Percentiles rank a stretch among this genome's conserved stretches.
These are phyloP conservation scores for Teunomyces kruisii DNA, from an alignment of 805 yeast genomes.

Conservation along the genomic window DNA sequence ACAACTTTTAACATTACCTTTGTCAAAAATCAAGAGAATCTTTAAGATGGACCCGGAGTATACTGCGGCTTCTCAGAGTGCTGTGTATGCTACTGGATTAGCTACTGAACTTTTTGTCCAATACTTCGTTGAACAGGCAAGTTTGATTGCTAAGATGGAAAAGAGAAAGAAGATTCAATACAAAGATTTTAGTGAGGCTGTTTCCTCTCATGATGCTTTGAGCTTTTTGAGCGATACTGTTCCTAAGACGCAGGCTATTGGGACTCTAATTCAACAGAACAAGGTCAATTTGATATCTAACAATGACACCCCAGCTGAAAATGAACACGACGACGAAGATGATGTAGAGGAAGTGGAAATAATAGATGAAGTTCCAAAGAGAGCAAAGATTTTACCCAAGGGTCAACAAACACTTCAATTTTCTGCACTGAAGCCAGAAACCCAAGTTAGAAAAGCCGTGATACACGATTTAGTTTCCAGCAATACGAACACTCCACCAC, in stretches of 20 bases:
- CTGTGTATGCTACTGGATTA: conserved; percentile 73
- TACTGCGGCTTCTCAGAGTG: conserved; percentile 61
- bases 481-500: conserved; percentile 5
- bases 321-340: conserved; percentile 5
- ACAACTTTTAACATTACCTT: conserved; percentile 43
- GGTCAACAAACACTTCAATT: conserved; percentile 44
- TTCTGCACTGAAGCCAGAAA: conserved; percentile 5
- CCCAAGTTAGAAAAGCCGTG: conserved; percentile 28
- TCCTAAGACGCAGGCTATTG: conserved; percentile 58
- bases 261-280: conserved; percentile 46
- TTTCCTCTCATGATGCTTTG: conserved; percentile 56
- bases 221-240: conserved; percentile 65
- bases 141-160: conserved; percentile 59
- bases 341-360: not conserved
- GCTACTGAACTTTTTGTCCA: conserved; percentile 76
- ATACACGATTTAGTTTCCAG: conserved; percentile 34
- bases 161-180: conserved; percentile 70
- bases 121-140: conserved; percentile 69
- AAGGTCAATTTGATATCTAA: conserved; percentile 24
- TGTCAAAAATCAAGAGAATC: conserved; percentile 67
- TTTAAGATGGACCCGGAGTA: conserved; percentile 77
- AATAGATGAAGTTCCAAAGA: conserved; percentile 3
- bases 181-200: conserved; percentile 67
- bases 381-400: conserved; percentile 15
- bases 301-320: conserved; percentile 3